Evolutionary conservation across 352 stramenopile species (phyloP), one percentile per base, ranked within the genome.

Genomic region (Phytopythium boreale): DNA sequence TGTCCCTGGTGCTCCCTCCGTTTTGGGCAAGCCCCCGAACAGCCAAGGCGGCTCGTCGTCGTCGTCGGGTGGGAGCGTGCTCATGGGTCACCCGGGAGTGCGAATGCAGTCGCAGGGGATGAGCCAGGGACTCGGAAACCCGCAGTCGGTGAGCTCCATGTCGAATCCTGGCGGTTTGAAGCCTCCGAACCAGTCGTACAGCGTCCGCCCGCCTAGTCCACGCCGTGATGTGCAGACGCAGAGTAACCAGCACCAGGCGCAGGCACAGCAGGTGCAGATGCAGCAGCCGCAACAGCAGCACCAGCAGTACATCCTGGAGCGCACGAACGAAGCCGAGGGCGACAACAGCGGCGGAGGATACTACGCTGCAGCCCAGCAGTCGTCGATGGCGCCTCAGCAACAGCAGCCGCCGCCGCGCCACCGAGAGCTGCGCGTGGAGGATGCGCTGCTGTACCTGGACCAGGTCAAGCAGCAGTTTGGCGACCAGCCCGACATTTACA

Each of bases 401-500:
- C 65, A 75, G 22, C 56, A 69, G 41, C 63, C 69, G 4, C 71
- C 67, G 9, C 79, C 82, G 26, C 81, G 79, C 20, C 81, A 93
- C 69, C 84, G 86, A 6, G 87, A 96, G 61, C 73, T 96, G 2
- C 80, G 86, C 41, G 97, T 99, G 12, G 97, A 99, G 76, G 98
- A 99, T 79, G 98, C 98, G n/a, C 80, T 99, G 41, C 79, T 99
- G 37, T 99, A 99, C 73, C 77, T 99, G 15, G 97, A 99, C 72
- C 96, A 99, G 82, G 97, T 99, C 55, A 99, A 99, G 79, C 97
- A 98, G 71, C 96, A 99, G 81, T 99, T 99, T 81, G 93, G 94
- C 44, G 96, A 99, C 77, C 95, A 98, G 67, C 97, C 97, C 0
- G 95, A 99, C 67, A 99, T 99, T 46, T 99, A 99, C 92, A 99